Evolutionary conservation across 345 rosid genomes (phyloP).

Genomic region (Balakata baccata): DNA sequence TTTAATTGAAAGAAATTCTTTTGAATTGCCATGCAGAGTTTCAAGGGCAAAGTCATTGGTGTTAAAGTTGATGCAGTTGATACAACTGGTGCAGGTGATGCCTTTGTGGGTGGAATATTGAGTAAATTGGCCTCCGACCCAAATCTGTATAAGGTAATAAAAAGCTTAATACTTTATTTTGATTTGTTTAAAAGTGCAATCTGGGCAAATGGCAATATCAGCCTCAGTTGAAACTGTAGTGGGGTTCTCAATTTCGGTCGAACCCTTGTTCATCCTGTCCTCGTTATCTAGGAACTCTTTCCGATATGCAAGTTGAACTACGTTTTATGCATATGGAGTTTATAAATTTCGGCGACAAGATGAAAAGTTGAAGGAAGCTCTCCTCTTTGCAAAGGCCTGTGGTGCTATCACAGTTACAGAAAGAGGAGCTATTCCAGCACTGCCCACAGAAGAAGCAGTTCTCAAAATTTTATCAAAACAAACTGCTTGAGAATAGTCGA

Average conservation of each 20-base stretch:
- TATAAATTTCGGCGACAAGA: not conserved
- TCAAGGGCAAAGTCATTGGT: constrained; percentile 65
- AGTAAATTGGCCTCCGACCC: constrained; percentile 57
- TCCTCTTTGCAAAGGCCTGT: constrained; percentile 12
- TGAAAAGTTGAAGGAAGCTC: constrained; percentile 9
- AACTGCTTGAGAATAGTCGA: not conserved
- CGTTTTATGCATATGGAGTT: not conserved
- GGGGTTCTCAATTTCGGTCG: too few relatives aligned
- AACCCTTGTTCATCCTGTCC: too few relatives aligned
- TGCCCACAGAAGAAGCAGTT: constrained; percentile 13
- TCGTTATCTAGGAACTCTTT: too few relatives aligned
- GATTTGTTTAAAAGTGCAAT: not conserved
- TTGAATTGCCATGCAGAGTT: constrained; percentile 36
- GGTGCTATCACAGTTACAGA: constrained; percentile 10
- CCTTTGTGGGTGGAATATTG: constrained; percentile 70
- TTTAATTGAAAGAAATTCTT: not conserved
- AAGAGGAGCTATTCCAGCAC: constrained; percentile 2
- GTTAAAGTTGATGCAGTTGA: constrained; percentile 65
- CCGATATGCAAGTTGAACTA: too few relatives aligned
- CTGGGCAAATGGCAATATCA: too few relatives aligned
- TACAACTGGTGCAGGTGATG: constrained; percentile 88
- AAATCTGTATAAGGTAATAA: constrained; percentile 41
- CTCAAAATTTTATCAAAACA: not conserved
- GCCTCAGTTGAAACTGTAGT: too few relatives aligned
- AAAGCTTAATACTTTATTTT: not conserved